Evolutionary conservation across 345 rosid genomes (phyloP), one percentile per base, ranked within the genome.

Genomic region (Eucalyptus sp.): DNA sequence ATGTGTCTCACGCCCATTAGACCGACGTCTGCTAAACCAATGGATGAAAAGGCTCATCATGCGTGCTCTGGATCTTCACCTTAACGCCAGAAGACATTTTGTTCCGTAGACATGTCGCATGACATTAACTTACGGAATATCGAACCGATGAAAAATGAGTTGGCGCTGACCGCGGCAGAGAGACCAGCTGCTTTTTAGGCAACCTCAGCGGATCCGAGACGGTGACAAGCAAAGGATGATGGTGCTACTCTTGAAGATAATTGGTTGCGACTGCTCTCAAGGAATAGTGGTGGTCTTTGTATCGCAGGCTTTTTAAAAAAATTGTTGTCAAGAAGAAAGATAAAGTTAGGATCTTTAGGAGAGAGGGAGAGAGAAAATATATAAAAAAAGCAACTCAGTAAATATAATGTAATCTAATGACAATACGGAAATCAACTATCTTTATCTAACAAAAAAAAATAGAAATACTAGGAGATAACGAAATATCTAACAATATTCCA

Each of bases 401-500:
- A 20, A 52, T 52, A 52, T 20, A 24, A 56, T 0, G 62, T 27
- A 62, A 29, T 62, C 31, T 29, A 2, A 62, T 29, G 68, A 29
- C 31, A 29, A 62, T 6, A 62, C 3, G 33, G 68, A 29, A 29
- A 29, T 62, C 13, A 62, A 13, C 68, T 13, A 62, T 29, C 8
- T 62, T 12, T 27, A 62, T 62, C 33, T 29, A 12, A 62, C 0
- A 6, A 12, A 62, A 27, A 62, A 27, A 29, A 29, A 62, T 6
- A 13, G 4, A 62, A 29, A 62, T 62, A 29, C 33, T 62, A 62
- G 16, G 68, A 62, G 2, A 6, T 29, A 3, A 62, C 15, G 1
- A 62, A 13, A 62, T 27, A 0, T 29, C 0, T 10, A 62, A 12
- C 68, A 1, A 62, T 10, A 11, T 27, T 27, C 31, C 0, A 60